phyloP scores from a whole-genome alignment of 345 rosid genomes.

The Eucalyptus curtisii region DNA sequence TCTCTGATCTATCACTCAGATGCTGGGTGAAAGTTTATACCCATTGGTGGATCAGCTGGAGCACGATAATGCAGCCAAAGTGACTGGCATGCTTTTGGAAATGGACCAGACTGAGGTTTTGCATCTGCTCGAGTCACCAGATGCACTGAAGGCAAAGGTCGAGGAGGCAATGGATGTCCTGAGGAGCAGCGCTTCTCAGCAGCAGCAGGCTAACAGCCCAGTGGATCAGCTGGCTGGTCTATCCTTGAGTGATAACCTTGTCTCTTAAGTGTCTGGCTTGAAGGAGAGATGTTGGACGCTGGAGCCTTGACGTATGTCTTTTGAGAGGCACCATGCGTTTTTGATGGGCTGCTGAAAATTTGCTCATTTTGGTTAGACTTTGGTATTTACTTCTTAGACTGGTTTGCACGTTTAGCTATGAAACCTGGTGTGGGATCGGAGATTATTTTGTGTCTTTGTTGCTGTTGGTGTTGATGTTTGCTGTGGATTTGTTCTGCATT shows the following conservation, averaged over 20 bases:
- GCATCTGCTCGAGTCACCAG: constrained; percentile 66
- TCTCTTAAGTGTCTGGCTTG: constrained; percentile 10
- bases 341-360: background rate
- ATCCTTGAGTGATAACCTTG: constrained; percentile 46
- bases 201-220: constrained; percentile 28
- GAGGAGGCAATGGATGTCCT: constrained; percentile 68
- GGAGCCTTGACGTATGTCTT: background rate
- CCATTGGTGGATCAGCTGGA: constrained; percentile 69
- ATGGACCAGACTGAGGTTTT: constrained; percentile 82
- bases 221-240: constrained; percentile 50
- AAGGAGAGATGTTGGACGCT: background rate
- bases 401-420: background rate
- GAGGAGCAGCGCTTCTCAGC: constrained; percentile 40
- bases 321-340: background rate
- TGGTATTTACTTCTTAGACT: background rate
- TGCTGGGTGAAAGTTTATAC: constrained; percentile 71
- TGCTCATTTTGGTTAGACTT: background rate
- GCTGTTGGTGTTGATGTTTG: background rate
- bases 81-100: constrained; percentile 82
- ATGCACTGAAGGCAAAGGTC: constrained; percentile 57
- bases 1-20: constrained; percentile 5
- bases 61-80: constrained; percentile 56
- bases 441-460: background rate
- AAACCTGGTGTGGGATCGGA: background rate
- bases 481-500: background rate